A percentile compares a stretch with the other conserved stretches of the same genome.
phyloP scores from a whole-genome alignment of 1,284 basidiomycete genomes.

The Tilletia caries region DNA sequence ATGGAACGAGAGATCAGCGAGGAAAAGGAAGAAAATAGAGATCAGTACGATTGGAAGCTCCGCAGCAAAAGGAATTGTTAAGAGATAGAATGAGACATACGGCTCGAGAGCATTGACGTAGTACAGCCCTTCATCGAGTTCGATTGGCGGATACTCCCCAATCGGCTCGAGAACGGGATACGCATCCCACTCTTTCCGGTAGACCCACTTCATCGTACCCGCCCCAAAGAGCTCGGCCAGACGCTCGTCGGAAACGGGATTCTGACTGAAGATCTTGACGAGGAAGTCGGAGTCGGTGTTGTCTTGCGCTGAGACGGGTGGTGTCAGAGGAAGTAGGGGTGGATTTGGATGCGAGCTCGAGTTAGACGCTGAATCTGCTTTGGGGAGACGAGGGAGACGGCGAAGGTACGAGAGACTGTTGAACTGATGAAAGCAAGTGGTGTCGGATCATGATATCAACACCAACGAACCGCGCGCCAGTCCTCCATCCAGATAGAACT shows the following conservation, averaged over 20 bases:
- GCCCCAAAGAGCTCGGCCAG: conserved; percentile 56
- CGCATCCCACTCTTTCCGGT: conserved; percentile 67
- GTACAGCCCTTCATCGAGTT: conserved; percentile 72
- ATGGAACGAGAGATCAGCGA: neutral
- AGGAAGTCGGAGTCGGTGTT: conserved; percentile 18
- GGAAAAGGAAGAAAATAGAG: conserved; percentile 4
- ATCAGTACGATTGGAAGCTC: too few species aligned
- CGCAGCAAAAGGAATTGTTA: too few species aligned
- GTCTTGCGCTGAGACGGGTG: conserved; percentile 64
- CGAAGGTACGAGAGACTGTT: conserved; percentile 8
- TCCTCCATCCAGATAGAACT: neutral
- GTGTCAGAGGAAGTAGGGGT: neutral
- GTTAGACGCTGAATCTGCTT: neutral
- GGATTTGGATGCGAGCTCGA: neutral
- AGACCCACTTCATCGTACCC: conserved; percentile 64
- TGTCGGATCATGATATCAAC: neutral
- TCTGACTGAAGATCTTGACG: conserved; percentile 70
- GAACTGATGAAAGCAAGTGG: neutral
- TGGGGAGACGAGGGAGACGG: neutral
- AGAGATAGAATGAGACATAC: conserved; percentile 18
- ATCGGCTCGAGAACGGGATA: conserved; percentile 68
- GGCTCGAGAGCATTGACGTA: conserved; percentile 82
- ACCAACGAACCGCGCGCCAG: neutral
- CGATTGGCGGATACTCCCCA: conserved; percentile 68
- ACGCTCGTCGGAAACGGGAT: conserved; percentile 66